These are phyloP conservation scores for Usnea hakonensis DNA, from an alignment of 495 filamentous ascomycete species.

Conservation along the genomic window DNA sequence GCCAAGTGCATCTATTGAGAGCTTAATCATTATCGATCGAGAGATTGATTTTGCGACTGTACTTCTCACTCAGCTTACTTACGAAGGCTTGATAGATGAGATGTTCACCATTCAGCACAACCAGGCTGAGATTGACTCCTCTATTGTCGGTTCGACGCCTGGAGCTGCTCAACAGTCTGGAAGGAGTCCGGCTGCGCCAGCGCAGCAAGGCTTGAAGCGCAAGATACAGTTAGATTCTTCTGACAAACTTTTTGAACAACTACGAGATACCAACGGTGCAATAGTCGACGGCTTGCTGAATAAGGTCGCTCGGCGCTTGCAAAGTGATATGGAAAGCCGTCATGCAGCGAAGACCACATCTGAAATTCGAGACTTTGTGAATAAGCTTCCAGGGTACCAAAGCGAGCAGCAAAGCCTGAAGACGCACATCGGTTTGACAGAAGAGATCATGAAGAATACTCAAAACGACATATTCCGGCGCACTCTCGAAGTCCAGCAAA, in stretches of 20 bases:
- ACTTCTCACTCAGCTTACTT: constrained; percentile 90
- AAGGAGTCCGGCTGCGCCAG: constrained; percentile 42
- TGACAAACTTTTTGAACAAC: constrained; percentile 80
- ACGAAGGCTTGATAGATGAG: constrained; percentile 94
- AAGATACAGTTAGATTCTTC: constrained; percentile 86
- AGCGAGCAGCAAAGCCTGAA: constrained; percentile 87
- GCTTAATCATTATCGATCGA: constrained; percentile 88
- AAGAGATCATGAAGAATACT: constrained; percentile 91
- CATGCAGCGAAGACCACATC: constrained; percentile 79
- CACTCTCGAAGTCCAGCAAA: constrained; percentile 88
- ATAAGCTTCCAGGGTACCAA: constrained; percentile 84
- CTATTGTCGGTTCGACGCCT: constrained; percentile 69
- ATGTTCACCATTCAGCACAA: constrained; percentile 80
- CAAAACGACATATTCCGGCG: constrained; percentile 80
- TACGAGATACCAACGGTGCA: constrained; percentile 91
- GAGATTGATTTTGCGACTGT: constrained; percentile 88
- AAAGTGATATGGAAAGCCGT: constrained; percentile 82
- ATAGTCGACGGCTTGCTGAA: constrained; percentile 84
- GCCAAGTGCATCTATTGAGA: constrained; percentile 84
- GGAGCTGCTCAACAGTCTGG: constrained; percentile 48
- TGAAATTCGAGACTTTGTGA: constrained; percentile 87
- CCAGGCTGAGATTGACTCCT: constrained; percentile 87
- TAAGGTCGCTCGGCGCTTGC: constrained; percentile 80
- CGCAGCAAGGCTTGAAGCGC: constrained; percentile 64
- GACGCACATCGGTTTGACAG: constrained; percentile 81